These are phyloP conservation scores for Loxodes magnus DNA, from an alignment of 73 alveolate species.

Conservation along the genomic window DNA sequence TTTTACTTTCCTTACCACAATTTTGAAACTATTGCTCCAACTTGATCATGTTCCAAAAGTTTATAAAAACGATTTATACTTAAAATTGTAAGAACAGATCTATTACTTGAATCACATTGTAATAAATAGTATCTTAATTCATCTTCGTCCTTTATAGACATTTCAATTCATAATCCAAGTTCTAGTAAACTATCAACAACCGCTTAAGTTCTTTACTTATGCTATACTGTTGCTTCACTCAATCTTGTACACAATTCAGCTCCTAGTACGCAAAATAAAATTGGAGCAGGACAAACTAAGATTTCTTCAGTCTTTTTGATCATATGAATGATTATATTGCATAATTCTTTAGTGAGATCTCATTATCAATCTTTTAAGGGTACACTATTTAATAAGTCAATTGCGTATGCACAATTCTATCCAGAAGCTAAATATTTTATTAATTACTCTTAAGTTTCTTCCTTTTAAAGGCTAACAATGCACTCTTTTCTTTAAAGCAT, in stretches of 20 bases:
- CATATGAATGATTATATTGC: too few species aligned
- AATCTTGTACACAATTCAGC: slow-evolving; percentile 30
- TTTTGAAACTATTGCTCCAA: slow-evolving; percentile 41
- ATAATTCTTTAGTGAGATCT: too few species aligned
- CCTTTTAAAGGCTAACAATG: too few species aligned
- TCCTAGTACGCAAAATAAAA: slow-evolving; percentile 31
- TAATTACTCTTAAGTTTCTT: too few species aligned
- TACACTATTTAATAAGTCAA: too few species aligned
- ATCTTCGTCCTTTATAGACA: slow-evolving; percentile 37
- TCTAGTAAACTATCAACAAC: slow-evolving; percentile 26
- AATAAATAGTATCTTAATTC: slow-evolving; percentile 34
- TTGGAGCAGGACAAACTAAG: slow-evolving; percentile 40
- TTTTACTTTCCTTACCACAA: slow-evolving; percentile 49
- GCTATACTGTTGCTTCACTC: slow-evolving; percentile 15
- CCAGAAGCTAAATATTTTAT: too few species aligned
- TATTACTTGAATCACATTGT: slow-evolving; percentile 43
- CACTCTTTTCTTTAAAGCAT: too few species aligned
- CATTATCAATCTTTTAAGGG: too few species aligned
- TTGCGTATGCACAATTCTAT: too few species aligned
- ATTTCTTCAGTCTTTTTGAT: not conserved
- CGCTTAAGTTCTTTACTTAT: slow-evolving; percentile 28
- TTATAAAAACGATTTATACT: slow-evolving; percentile 31
- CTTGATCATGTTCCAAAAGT: slow-evolving; percentile 39
- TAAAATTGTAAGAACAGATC: slow-evolving; percentile 41
- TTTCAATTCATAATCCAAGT: slow-evolving; percentile 42